These are phyloP conservation scores for Colletotrichum eremochloae DNA, from an alignment of 2,329 filamentous ascomycete species.

Conservation along the genomic window DNA sequence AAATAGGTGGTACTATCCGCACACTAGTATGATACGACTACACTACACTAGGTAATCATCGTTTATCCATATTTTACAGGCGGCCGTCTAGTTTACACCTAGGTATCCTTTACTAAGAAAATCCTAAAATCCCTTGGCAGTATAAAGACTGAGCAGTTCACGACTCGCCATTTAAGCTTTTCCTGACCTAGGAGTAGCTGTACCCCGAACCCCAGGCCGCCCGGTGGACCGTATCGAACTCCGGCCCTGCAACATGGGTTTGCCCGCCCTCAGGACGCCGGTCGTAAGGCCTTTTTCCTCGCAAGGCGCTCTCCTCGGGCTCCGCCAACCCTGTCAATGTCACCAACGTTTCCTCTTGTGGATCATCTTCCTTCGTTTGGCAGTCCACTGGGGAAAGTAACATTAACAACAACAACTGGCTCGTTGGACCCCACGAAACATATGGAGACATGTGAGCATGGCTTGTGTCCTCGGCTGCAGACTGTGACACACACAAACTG, in stretches of 20 bases:
- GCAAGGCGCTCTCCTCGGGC: constrained; percentile 13
- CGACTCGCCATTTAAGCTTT: constrained; percentile 28
- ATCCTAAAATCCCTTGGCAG: background rate
- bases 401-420: background rate
- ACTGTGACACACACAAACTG: background rate
- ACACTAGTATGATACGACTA: too few relatives aligned
- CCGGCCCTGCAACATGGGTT: background rate
- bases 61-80: background rate
- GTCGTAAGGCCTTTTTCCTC: background rate
- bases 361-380: background rate
- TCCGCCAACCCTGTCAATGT: constrained; percentile 12
- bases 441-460: background rate
- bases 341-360: too few relatives aligned
- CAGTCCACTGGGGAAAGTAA: background rate
- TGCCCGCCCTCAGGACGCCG: background rate
- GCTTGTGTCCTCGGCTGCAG: background rate
- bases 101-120: too few relatives aligned
- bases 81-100: background rate
- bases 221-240: constrained; percentile 7
- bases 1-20: background rate
- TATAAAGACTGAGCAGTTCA: constrained; percentile 25
- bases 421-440: background rate
- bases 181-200: background rate
- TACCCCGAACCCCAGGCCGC: background rate
- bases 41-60: background rate